Base-by-base conservation (phyloP, 1,284 basidiomycete species). In the Takashimella tepidaria region DNA sequence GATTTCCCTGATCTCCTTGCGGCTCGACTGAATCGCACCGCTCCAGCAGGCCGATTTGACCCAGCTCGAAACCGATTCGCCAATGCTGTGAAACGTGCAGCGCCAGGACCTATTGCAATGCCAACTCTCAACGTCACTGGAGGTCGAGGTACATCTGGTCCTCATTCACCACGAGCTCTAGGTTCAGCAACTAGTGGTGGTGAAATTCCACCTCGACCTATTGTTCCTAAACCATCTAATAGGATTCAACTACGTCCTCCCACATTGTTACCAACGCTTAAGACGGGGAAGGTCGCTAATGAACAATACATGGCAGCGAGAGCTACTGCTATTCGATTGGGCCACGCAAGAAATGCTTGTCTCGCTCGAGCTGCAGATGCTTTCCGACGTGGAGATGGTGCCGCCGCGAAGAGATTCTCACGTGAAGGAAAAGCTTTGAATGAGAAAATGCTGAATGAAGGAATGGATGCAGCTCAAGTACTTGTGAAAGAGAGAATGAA, bases 321-420 rank as follows among this genome's bases (percentile, higher is more conserved):
- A 5, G 81, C 85, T 26, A 83, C 87, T 23, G 89, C 89, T 21
- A 80, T 97, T 56, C 88, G 95, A 60, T 83, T 98, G 5, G 92
- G 92, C 41, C 89, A 92, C 5, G 90, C 91, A 40, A 81, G 95
- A 27, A 98, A 98, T 68, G 90, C 91, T 11, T 95, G 90, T 68
- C 81, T 98, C n/a, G 90, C 89, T 2, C 84, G 91, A 44, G 95
- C 95, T 4, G 92, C 95, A 1, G 92, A 97, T 68, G 92, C 93
- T 2, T 98, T 90, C 87, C 81, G 90, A 45, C 82, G 89, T 11
- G 92, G 93, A 3, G 93, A 98, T 62, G 93, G 93, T 3, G 91
- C 91, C 0, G 88, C 89, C 0, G 95, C 95, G 21, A 95, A 96
- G 73, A 81, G 91, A 46, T 97, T 93, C 77, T 90, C 87, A 62